Evolutionary conservation across 1,284 basidiomycete species (phyloP).

Genomic region (Puccinia hordei): DNA sequence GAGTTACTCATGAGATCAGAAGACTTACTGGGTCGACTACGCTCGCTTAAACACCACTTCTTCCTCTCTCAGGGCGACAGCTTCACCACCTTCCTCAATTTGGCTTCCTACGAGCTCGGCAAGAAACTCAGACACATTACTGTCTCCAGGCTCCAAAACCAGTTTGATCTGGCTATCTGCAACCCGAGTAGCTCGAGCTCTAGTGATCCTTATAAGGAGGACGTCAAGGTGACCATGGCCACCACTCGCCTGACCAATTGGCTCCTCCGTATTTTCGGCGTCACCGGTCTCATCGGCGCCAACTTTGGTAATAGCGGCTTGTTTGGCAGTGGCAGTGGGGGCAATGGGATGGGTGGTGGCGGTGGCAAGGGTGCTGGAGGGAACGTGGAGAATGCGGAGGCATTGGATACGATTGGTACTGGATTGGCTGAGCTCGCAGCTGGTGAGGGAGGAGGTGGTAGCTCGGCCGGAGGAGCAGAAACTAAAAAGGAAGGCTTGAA

Average conservation of each 20-base stretch:
- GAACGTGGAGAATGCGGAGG: constrained; percentile 61
- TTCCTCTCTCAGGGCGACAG: constrained; percentile 94
- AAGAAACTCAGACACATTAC: constrained; percentile 78
- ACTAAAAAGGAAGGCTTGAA: constrained; percentile 45
- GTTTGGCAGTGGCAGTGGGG: constrained; percentile 59
- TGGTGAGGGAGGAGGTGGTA: constrained; percentile 9
- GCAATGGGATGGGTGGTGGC: constrained; percentile 54
- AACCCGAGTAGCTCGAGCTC: constrained; percentile 69
- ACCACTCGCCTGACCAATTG: constrained; percentile 82
- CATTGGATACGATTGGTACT: constrained; percentile 58
- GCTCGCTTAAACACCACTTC: constrained; percentile 87
- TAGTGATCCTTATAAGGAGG: constrained; percentile 72
- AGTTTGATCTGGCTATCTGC: constrained; percentile 79
- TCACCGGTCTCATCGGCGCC: constrained; percentile 69
- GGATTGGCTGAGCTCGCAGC: constrained; percentile 47
- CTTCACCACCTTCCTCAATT: constrained; percentile 86
- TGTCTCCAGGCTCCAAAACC: constrained; percentile 79
- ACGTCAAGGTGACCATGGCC: constrained; percentile 80
- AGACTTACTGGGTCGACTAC: constrained; percentile 78
- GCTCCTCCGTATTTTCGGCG: constrained; percentile 81
- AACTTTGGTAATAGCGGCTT: constrained; percentile 68
- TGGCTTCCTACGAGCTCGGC: constrained; percentile 75
- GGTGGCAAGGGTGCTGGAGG: constrained; percentile 53
- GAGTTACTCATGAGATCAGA: constrained; percentile 83
- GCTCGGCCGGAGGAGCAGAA: not conserved